Evolutionary conservation across 345 rosid genomes (phyloP).

Genomic region (Aegle marmelos): DNA sequence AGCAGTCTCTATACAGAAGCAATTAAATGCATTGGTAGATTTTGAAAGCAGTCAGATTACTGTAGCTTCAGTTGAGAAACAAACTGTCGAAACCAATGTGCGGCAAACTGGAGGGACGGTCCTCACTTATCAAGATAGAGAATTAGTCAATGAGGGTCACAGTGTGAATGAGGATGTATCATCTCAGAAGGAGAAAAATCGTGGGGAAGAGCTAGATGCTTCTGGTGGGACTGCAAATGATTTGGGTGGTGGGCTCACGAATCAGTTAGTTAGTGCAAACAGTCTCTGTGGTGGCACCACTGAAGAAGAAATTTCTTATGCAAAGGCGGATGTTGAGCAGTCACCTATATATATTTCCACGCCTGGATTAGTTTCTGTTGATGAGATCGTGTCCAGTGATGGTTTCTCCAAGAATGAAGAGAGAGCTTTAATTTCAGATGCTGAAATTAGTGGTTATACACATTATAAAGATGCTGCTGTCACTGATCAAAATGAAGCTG

Average conservation of each 20-base stretch:
- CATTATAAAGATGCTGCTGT: slow-evolving; percentile 3
- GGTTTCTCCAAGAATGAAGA: slow-evolving; percentile 10
- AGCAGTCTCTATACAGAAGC: slow-evolving; percentile 55
- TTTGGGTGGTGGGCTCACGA: slow-evolving; percentile 14
- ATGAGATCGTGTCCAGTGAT: slow-evolving; percentile 21
- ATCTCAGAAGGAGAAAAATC: slow-evolving; percentile 16
- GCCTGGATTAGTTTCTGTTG: slow-evolving; percentile 13
- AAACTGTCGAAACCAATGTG: slow-evolving; percentile 16
- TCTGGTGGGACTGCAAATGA: slow-evolving; percentile 15
- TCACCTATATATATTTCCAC: slow-evolving; percentile 11
- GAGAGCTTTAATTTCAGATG: slow-evolving; percentile 3
- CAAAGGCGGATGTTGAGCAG: slow-evolving; percentile 20
- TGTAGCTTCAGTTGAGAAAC: slow-evolving; percentile 21
- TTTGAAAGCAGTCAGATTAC: slow-evolving; percentile 24
- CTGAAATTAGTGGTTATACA: neutral
- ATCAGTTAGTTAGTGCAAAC: neutral
- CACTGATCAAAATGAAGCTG: slow-evolving; percentile 1
- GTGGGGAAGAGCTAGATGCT: slow-evolving; percentile 6
- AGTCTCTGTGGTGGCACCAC: slow-evolving; percentile 7
- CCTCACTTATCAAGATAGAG: slow-evolving; percentile 18
- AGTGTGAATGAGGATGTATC: slow-evolving; percentile 7
- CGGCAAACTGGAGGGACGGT: slow-evolving; percentile 12
- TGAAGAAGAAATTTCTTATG: slow-evolving; percentile 23
- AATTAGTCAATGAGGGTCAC: slow-evolving; percentile 13
- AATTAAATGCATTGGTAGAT: slow-evolving; percentile 39